Evolutionary conservation across 2,329 filamentous ascomycete species (phyloP).

Genomic region (Tolypocladium guangdongense): DNA sequence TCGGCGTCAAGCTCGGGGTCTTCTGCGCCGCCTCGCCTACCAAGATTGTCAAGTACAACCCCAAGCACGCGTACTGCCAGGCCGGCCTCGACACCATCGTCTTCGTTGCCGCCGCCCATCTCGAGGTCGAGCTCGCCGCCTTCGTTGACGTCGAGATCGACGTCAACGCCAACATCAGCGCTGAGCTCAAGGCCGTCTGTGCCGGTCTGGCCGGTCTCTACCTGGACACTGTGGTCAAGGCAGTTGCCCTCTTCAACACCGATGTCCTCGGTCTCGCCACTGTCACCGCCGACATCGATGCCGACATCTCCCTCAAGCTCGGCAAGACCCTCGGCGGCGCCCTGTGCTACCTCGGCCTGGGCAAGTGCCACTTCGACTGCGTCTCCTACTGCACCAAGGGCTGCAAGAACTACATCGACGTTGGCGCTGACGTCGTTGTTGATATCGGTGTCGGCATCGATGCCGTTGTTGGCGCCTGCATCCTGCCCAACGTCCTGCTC

Average conservation of each 20-base stretch:
- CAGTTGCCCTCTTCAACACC: conserved; percentile 27
- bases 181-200: conserved; percentile 18
- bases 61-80: conserved; percentile 24
- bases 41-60: conserved; percentile 22
- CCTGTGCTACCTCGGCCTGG: conserved; percentile 20
- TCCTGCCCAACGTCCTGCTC: conserved; percentile 20
- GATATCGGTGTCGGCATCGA: conserved; percentile 13
- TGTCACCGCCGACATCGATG: conserved; percentile 13
- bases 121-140: conserved; percentile 14
- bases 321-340: conserved; percentile 12
- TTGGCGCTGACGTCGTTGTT: conserved; percentile 7
- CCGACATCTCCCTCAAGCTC: conserved; percentile 13
- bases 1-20: conserved; percentile 15
- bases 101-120: conserved; percentile 21
- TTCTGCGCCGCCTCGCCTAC: conserved; percentile 25
- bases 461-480: conserved; percentile 19
- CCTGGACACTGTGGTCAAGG: conserved; percentile 17
- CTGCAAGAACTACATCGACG: conserved; percentile 27
- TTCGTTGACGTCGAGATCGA: conserved; percentile 11
- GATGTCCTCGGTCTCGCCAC: conserved; percentile 18
- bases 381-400: conserved; percentile 26
- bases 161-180: conserved; percentile 13
- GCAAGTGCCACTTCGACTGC: conserved; percentile 24
- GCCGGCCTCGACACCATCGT: conserved; percentile 19
- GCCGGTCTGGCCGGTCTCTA: conserved; percentile 22